phyloP scores from a whole-genome alignment of 1,284 basidiomycete species.

The Ganoderma leucocontextum region DNA sequence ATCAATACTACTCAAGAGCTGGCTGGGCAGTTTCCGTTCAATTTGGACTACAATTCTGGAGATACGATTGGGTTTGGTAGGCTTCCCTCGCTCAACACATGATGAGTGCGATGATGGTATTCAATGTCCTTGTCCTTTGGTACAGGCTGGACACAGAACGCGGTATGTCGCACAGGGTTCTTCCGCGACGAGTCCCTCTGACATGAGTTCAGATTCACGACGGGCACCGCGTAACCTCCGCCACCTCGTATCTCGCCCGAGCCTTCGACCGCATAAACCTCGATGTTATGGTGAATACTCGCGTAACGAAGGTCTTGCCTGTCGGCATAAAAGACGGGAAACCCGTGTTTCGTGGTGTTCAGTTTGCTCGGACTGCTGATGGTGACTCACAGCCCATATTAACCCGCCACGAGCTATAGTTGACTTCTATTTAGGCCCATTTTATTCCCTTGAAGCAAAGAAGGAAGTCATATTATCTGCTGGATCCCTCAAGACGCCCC shows the following conservation, averaged over 20 bases:
- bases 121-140: background rate
- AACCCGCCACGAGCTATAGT: background rate
- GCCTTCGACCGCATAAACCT: conserved; percentile 47
- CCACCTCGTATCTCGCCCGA: conserved; percentile 41
- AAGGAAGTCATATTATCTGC: conserved; percentile 41
- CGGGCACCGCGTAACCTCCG: conserved; percentile 42
- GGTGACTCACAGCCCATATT: conserved; percentile 19
- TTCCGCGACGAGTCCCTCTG: background rate
- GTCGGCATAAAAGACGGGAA: conserved; percentile 27
- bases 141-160: conserved; percentile 41
- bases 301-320: conserved; percentile 47
- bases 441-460: conserved; percentile 28
- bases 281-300: conserved; percentile 49
- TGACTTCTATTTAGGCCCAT: conserved; percentile 11
- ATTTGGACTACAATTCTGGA: conserved; percentile 48
- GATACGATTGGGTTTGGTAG: conserved; percentile 46
- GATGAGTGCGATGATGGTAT: background rate
- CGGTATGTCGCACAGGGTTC: conserved; percentile 3
- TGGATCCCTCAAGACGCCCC: conserved; percentile 49
- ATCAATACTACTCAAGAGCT: conserved; percentile 43
- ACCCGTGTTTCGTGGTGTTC: conserved; percentile 42
- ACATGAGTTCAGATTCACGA: conserved; percentile 6
- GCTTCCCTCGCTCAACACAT: background rate
- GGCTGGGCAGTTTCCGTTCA: conserved; percentile 46
- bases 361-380: conserved; percentile 37